These are phyloP conservation scores for Barnettozyma populi DNA, from an alignment of 805 yeast species.

Conservation along the genomic window DNA sequence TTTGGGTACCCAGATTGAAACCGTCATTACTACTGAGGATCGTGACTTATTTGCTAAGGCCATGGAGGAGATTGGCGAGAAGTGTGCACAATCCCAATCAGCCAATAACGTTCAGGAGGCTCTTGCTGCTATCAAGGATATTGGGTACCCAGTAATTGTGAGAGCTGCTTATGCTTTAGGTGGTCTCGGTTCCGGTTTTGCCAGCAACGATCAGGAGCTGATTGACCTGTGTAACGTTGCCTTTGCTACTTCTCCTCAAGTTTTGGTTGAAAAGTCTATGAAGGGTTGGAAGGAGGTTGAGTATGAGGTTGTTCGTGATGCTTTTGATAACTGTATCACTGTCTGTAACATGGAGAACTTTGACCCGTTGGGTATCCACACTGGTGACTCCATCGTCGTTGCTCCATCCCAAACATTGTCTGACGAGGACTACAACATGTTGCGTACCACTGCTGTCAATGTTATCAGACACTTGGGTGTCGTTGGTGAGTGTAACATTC, in stretches of 20 bases:
- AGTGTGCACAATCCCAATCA: slow-evolving; percentile 91
- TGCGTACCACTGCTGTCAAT: slow-evolving; percentile 95
- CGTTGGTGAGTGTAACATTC: slow-evolving; percentile 98
- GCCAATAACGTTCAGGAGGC: slow-evolving; percentile 81
- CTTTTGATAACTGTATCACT: slow-evolving; percentile 94
- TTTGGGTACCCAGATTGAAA: slow-evolving; percentile 93
- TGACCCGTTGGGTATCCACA: slow-evolving; percentile 97
- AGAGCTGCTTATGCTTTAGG: slow-evolving; percentile 98
- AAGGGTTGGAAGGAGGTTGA: slow-evolving; percentile 99
- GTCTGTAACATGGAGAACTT: slow-evolving; percentile 99
- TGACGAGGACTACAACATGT: slow-evolving; percentile 96
- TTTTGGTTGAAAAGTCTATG: slow-evolving; percentile 91
- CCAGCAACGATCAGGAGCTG: slow-evolving; percentile 79
- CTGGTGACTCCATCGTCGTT: slow-evolving; percentile 98
- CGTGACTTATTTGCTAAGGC: slow-evolving; percentile 93
- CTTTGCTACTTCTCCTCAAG: slow-evolving; percentile 94
- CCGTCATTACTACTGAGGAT: slow-evolving; percentile 96
- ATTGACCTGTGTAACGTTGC: slow-evolving; percentile 83
- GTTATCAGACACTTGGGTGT: slow-evolving; percentile 97
- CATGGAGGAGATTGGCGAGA: slow-evolving; percentile 91
- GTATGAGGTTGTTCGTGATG: slow-evolving; percentile 97
- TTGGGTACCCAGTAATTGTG: slow-evolving; percentile 93
- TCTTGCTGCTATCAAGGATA: slow-evolving; percentile 71
- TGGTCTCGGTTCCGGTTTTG: slow-evolving; percentile 97
- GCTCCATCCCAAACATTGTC: slow-evolving; percentile 98